Base-by-base conservation (phyloP, 1,139 yeast genomes). In the Saccharomyces hybrid region DNA sequence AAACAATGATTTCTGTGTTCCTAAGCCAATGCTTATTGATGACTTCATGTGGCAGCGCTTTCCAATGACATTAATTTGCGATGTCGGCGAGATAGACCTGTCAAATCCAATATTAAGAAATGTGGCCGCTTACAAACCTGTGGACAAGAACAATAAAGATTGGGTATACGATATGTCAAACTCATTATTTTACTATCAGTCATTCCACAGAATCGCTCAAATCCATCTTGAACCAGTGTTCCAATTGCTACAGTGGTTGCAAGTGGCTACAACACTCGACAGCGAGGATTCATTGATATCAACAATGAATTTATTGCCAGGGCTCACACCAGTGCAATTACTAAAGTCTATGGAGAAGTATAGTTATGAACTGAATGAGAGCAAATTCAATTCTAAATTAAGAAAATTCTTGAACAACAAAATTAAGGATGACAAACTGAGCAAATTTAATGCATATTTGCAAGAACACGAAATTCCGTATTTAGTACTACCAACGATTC, bases 191-290 rank as follows among this genome's bases (percentile, higher is more conserved):
- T 81, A 78, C 64, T 82, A 82, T 63, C 80, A 79, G 57, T 73
- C 85, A 0, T 73, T 84, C 52, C 82, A 74, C 64, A 75, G 75
- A 55, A 78, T 88, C 42, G 84, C 95, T 9, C 82, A 81, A 52
- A 72, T 73, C 29, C 90, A 88, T 59, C 75, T 90, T 55, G 81
- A 80, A 56, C 91, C 96, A 1, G 75, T 88, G 1, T 81, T 86
- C 55, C 95, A 91, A 68, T 71, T 93, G 34, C 73, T 93, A 57
- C 97, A 93, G 69, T 91, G 96, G 90, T 73, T 91, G 52, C 98
- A 93, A 68, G 86, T 93, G 52, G 81, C 90, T 71, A 82, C 96
- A 0, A 77, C 81, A 42, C 68, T 84, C 48, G 72, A 71, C 19
- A 80, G 79, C 58, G 83, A 80, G 53, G 84, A 76, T 64, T 79